Base-by-base conservation (phyloP, 2,329 filamentous ascomycete genomes). In the Neoascochyta sp. region DNA sequence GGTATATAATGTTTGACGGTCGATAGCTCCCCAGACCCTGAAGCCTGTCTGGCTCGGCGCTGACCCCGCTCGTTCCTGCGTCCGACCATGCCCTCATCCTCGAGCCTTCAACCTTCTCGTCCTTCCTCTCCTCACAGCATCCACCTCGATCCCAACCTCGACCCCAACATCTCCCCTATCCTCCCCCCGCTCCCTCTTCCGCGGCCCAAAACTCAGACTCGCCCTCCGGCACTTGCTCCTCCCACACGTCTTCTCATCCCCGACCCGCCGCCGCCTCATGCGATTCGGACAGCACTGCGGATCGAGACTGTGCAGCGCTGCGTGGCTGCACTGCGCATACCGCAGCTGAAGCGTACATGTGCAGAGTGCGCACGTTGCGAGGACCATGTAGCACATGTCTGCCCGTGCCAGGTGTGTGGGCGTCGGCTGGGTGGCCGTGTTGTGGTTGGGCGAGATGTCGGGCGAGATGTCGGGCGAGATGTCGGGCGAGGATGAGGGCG, bases 361-460 rank as follows among this genome's bases (percentile, higher is more conserved):
- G 38, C 50, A 54, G 9, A 17, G 13, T 9, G 10, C 20, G 36
- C 54, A 57, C 16, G 36, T 35, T 2, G 45, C 34, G n/a, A 54
- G 32, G 27, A 47, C 29, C 20, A 46, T 46, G 44, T 51, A 42
- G 39, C 53, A 57, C 52, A 59, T 57, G 0, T 33, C 20, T 9
- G 20, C 10, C 9, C n/a, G n/a, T n/a, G n/a, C n/a, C n/a, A n/a
- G n/a, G 7, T 14, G 6, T 11, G 10, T 20, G 10, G 7, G 18
- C 10, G 18, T 20, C 7, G 18, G 18, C 18, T 10, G 18, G 18
- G 18, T 20, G 7, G 7, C 10, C 7, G 15, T 17, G 14, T 14
- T 22, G 19, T 4, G 24, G 12, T 9, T 4, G 22, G 4, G 4
- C 9, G 15, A 11, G 7, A n/a, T 3, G 5, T 22, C 9, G 26